Percentiles rank a stretch among this genome's conserved stretches.
These are phyloP conservation scores for Candolleomyces eurysporus DNA, from an alignment of 768 basidiomycete species.

Conservation along the genomic window DNA sequence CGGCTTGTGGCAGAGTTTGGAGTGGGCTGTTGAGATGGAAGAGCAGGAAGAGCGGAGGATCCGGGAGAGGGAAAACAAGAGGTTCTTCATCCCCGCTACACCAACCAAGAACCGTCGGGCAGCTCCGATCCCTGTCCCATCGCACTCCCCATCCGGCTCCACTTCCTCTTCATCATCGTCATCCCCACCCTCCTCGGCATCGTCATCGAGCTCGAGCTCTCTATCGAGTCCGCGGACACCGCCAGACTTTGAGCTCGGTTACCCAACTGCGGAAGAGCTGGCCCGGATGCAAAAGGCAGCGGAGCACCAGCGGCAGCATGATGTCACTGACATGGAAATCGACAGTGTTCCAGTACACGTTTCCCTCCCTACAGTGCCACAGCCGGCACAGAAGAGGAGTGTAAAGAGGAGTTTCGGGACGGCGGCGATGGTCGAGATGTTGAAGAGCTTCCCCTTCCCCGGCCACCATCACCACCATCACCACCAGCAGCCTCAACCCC, in stretches of 20 bases:
- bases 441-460: conserved; percentile 50
- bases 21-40: conserved; percentile 18
- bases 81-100: no score
- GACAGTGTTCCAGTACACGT: conserved; percentile 5
- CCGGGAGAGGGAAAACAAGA: not conserved
- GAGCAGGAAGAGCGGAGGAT: conserved; percentile 7
- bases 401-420: conserved; percentile 22
- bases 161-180: conserved; percentile 26
- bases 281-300: not conserved
- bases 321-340: not conserved
- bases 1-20: conserved; percentile 42
- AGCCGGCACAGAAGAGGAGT: conserved; percentile 1
- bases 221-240: conserved; percentile 20
- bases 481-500: conserved; percentile 10
- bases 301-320: not conserved
- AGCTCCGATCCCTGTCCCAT: conserved; percentile 29
- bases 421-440: conserved; percentile 40
- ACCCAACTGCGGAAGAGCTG: conserved; percentile 5
- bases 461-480: conserved; percentile 20
- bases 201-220: conserved; percentile 16
- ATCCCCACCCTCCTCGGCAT: conserved; percentile 14
- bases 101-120: not conserved
- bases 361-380: conserved; percentile 4
- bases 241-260: conserved; percentile 14
- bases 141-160: conserved; percentile 29